Conservation (phyloP, 495 filamentous ascomycete genomes). For the Tetracladium marchalianum region DNA sequence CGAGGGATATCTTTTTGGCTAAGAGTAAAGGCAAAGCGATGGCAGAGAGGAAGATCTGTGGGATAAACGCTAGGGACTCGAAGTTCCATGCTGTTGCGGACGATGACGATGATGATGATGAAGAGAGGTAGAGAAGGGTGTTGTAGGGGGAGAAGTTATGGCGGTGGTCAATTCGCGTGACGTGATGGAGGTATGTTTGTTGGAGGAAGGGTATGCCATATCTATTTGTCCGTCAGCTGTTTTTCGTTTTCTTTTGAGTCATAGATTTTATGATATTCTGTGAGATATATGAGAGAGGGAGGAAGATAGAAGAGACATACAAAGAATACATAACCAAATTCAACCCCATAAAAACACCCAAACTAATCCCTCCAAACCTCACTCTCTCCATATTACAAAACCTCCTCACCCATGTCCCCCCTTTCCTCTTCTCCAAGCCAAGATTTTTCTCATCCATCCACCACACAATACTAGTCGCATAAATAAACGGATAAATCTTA, state of each 20-base stretch:
- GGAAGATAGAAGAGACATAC: conserved; percentile 32
- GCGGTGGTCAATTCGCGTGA: conserved; percentile 88
- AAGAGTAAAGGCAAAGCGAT: conserved; percentile 65
- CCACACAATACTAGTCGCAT: conserved; percentile 78
- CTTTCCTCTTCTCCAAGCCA: background rate
- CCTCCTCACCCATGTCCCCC: background rate
- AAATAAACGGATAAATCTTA: conserved; percentile 98
- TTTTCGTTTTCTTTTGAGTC: background rate
- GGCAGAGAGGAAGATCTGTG: conserved; percentile 74
- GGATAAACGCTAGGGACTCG: conserved; percentile 78
- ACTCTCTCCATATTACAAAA: conserved; percentile 58
- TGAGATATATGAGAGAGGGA: too few species aligned
- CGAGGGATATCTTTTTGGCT: conserved; percentile 76
- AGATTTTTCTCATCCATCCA: conserved; percentile 59
- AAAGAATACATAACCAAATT: conserved; percentile 69
- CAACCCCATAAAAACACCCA: conserved; percentile 58
- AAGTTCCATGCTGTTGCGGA: conserved; percentile 32
- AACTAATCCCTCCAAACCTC: conserved; percentile 50
- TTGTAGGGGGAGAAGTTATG: conserved; percentile 99
- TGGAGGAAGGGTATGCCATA: conserved; percentile 69
- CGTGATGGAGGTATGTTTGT: conserved; percentile 86
- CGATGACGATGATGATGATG: conserved; percentile 36
- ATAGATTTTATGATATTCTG: background rate
- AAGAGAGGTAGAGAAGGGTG: conserved; percentile 76
- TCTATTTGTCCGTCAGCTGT: conserved; percentile 24